Base-by-base conservation (phyloP, 768 basidiomycete species). In the Leccinum uliginosum region DNA sequence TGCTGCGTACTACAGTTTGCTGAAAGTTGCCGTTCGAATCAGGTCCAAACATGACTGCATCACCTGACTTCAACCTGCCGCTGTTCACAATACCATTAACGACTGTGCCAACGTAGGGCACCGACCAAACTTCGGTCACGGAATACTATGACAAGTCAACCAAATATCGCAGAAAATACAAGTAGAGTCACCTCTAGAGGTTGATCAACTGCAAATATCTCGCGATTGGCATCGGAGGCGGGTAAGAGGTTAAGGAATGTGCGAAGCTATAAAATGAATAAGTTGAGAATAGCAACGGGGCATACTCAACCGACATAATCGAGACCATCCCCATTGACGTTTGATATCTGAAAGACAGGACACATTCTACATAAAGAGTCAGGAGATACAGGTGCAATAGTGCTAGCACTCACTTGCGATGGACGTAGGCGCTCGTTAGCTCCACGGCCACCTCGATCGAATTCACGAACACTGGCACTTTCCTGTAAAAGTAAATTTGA, bases 321-420 rank as follows among this genome's bases (percentile, higher is more conserved):
- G 11, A 96, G 82, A 4, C 94, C 93, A 62, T 91, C 83, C n/a
- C 95, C 96, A 1, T 93, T 95, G 14, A 97, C 92, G 68, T 98
- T 98, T 3, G 94, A 97, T 21, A 95, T 76, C 67, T 88, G 87
- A 73, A 96, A 95, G 57, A 96, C 86, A 0, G 94, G 94, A 65
- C 92, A 94, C 67, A 96, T 69, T 67, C 92, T 94, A 50, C 44
- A 38, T 44, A 47, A n/a, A 58, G 38, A 40, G 26, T 64, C 44
- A 59, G 51, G 32, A 32, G 53, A 30, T 43, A 47, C 34, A 35
- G 24, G 11, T 7, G 5, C 17, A 32, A 48, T 15, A 40, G 54
- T 44, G n/a, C 35, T 29, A 50, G 12, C 35, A 64, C 76, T 57
- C 46, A 89, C 91, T 79, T 80, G 67, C 91, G 89, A 55, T 82